Evolutionary conservation across 1,284 basidiomycete species (phyloP), one percentile per base, ranked within the genome.

Genomic region (Cryptococcus floricola): DNA sequence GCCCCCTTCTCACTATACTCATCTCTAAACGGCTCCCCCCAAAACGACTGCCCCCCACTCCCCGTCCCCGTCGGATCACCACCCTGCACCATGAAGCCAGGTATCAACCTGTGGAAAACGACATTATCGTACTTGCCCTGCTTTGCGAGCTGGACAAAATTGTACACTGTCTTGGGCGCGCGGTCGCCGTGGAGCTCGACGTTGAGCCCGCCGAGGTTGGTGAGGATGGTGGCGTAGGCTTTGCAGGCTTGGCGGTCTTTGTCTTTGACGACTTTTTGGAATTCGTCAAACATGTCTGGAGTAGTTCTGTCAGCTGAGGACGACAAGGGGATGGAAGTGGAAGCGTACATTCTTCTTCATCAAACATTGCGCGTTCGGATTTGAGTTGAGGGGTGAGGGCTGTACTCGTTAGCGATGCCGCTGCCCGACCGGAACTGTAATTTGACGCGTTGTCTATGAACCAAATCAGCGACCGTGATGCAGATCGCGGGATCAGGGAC

Each of bases 71-170:
- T 94, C 2, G 94, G 94, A 74, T 98, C 94, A 46, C 94, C 95
- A 1, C 92, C 93, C 83, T 97, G 93, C 28, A 89, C 88, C 96
- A 99, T 98, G 73, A 99, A 99, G 0, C 91, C 94, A 5, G 93
- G 93, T 13, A 99, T 91, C 48, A 96, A 80, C 38, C 95, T 85
- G 71, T 99, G 95, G 76, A 98, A 99, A 34, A 71, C 59, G 16
- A 71, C 69, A 54, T 91, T 80, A 65, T 97, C 87, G 73, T 98
- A 99, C 66, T 93, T 91, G 3, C 93, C 92, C 38, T 86, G 80
- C 63, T 85, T 85, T 0, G 93, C 91, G 5, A 97, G 82, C 85
- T 89, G 89, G 18, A 98, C 78, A 76, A 98, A 98, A 77, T 98
- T 98, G 76, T 97, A 98, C 68, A 93, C 95, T 1, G 95, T 97